Evolutionary conservation across 2,329 filamentous ascomycete genomes (phyloP).

Genomic region (Xylariaceae sp.): DNA sequence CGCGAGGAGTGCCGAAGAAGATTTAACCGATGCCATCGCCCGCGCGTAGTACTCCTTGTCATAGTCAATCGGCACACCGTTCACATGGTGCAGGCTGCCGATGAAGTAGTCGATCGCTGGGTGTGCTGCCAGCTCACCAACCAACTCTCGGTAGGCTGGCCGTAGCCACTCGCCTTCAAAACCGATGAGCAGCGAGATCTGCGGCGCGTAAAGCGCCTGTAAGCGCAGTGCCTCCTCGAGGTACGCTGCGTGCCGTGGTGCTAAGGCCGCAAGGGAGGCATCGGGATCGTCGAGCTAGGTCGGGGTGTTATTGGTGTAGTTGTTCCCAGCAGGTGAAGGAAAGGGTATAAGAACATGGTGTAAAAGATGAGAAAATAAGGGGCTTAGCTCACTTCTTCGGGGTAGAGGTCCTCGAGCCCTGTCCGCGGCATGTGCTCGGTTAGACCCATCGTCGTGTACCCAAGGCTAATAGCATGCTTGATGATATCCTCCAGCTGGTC

Average conservation of each 20-base stretch:
- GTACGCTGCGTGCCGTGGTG: slow-evolving; percentile 71
- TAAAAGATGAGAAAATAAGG: background rate
- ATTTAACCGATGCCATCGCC: slow-evolving; percentile 59
- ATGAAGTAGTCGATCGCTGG: slow-evolving; percentile 86
- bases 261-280: slow-evolving; percentile 54
- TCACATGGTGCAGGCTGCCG: slow-evolving; percentile 89
- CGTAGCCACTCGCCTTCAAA: slow-evolving; percentile 96
- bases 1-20: background rate
- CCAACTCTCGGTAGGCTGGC: slow-evolving; percentile 61
- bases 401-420: slow-evolving; percentile 78
- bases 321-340: background rate
- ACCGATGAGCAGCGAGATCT: slow-evolving; percentile 82
- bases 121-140: slow-evolving; percentile 62
- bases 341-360: background rate
- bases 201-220: slow-evolving; percentile 68
- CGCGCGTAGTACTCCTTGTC: slow-evolving; percentile 69
- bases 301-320: slow-evolving; percentile 18
- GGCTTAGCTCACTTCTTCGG: slow-evolving; percentile 72
- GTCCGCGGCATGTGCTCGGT: slow-evolving; percentile 95
- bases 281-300: slow-evolving; percentile 58
- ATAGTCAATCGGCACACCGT: slow-evolving; percentile 88
- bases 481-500: slow-evolving; percentile 85
- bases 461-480: slow-evolving; percentile 75
- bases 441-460: slow-evolving; percentile 83
- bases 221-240: slow-evolving; percentile 77